A percentile compares a stretch with the other conserved stretches of the same genome.
These are phyloP conservation scores for Thymus quinquecostatus DNA, from an alignment of 257 asterid species.

Conservation along the genomic window DNA sequence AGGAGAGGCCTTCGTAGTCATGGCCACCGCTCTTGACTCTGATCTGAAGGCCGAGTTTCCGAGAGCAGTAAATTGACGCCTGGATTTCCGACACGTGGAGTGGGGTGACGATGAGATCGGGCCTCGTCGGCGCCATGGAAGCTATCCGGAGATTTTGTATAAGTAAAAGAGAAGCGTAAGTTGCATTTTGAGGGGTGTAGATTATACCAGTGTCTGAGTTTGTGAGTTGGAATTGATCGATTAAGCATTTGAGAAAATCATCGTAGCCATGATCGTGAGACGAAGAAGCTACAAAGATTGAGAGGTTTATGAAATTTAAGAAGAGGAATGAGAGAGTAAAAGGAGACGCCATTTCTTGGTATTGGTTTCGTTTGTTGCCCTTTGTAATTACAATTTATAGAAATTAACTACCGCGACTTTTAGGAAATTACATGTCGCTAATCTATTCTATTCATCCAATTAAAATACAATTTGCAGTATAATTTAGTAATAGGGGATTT, in stretches of 20 bases:
- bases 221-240: no score
- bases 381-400: constrained; percentile 6
- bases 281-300: constrained; percentile 16
- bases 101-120: constrained; percentile 28
- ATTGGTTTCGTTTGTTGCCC: not conserved
- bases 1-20: no score
- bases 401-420: not conserved
- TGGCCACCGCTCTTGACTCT: no score
- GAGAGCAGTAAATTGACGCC: constrained; percentile 24
- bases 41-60: constrained; percentile 12
- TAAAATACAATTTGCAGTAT: no score
- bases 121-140: not conserved
- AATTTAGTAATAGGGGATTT: no score
- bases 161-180: not conserved
- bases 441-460: no score
- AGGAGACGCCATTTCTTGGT: constrained; percentile 17
- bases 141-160: constrained; percentile 4
- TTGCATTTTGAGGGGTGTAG: no score
- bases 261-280: not conserved
- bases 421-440: no score
- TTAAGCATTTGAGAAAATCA: not conserved
- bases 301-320: not conserved
- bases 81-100: constrained; percentile 18
- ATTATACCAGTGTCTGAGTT: no score
- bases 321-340: not conserved